phyloP scores from a whole-genome alignment of 306 rosid genomes.

The Cicer yamashitae region DNA sequence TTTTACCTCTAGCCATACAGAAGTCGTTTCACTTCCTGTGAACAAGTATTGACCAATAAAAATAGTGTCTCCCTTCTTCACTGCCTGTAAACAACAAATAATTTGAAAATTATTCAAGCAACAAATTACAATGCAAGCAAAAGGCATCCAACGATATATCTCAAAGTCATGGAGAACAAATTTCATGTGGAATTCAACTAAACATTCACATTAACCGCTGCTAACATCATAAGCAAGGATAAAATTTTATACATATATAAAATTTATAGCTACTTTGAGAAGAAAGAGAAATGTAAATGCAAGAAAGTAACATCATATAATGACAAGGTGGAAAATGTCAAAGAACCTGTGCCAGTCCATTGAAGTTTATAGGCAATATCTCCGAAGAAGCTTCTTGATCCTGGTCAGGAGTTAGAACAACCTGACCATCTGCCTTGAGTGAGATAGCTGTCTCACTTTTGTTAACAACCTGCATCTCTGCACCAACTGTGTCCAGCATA shows the following conservation, averaged over 20 bases:
- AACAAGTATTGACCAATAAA: constrained; percentile 94
- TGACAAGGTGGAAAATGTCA: constrained; percentile 31
- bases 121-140: constrained; percentile 22
- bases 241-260: background rate
- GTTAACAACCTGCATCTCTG: constrained; percentile 88
- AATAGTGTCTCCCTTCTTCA: constrained; percentile 92
- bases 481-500: constrained; percentile 89
- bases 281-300: background rate
- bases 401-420: constrained; percentile 75
- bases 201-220: constrained; percentile 3
- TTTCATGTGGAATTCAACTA: constrained; percentile 14
- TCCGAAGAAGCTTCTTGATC: constrained; percentile 79
- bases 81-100: constrained; percentile 62
- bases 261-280: constrained; percentile 18
- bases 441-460: constrained; percentile 64
- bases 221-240: background rate
- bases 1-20: constrained; percentile 98
- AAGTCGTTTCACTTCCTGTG: constrained; percentile 99
- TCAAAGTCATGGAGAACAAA: background rate
- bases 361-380: constrained; percentile 85
- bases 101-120: constrained; percentile 6
- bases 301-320: constrained; percentile 19
- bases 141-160: constrained; percentile 14
- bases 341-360: constrained; percentile 80
- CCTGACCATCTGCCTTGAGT: constrained; percentile 61